Percentiles rank a stretch among this genome's conserved stretches.
These are phyloP conservation scores for Solanum tacnaense DNA, from an alignment of 257 asterid species.

Conservation along the genomic window DNA sequence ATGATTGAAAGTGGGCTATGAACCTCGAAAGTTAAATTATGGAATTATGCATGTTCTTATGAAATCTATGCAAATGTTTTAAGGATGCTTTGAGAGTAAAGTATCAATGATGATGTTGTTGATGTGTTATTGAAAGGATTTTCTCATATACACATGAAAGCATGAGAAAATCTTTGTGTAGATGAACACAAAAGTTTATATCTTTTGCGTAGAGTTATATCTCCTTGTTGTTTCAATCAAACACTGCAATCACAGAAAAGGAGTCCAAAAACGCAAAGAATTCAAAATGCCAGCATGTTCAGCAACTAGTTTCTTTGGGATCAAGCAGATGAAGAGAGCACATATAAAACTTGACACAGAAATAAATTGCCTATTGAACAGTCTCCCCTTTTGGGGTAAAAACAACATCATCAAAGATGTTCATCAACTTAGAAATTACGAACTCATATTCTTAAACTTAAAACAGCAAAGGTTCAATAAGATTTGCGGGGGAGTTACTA, in stretches of 20 bases:
- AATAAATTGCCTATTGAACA: not conserved
- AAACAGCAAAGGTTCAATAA: not conserved
- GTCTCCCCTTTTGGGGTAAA: not conserved
- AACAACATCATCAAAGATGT: not conserved
- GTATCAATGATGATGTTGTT: too few relatives aligned
- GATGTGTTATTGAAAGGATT: too few relatives aligned
- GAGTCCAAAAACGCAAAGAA: not conserved
- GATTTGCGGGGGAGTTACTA: not conserved
- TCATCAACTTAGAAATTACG: not conserved
- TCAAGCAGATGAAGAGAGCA: not conserved
- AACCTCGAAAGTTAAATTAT: too few relatives aligned
- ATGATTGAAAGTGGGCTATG: too few relatives aligned
- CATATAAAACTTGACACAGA: not conserved
- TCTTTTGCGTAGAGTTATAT: not conserved
- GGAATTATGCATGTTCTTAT: too few relatives aligned
- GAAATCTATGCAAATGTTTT: too few relatives aligned
- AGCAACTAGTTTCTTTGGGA: not conserved
- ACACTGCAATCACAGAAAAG: not conserved
- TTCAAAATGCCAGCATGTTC: not conserved
- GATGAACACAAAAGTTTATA: not conserved
- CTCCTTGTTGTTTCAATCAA: not conserved
- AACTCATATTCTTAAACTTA: not conserved
- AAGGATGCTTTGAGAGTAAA: too few relatives aligned
- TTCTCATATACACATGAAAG: too few relatives aligned
- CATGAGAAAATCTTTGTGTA: not conserved